Conservation (phyloP, 2,329 filamentous ascomycete species). For the Epichloe uncinata region DNA sequence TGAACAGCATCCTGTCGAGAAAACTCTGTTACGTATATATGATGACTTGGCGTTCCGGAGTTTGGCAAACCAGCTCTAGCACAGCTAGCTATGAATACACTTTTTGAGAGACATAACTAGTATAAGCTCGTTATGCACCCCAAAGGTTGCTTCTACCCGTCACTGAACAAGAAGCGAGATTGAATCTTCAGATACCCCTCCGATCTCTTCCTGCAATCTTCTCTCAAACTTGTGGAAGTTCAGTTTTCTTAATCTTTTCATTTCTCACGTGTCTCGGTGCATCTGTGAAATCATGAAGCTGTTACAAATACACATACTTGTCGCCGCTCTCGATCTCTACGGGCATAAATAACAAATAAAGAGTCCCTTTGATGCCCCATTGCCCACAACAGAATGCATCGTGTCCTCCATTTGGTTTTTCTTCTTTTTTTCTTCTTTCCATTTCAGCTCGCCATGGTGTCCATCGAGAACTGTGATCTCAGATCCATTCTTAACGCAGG, state of each 20-base stretch:
- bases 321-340: slow-evolving; percentile 13
- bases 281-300: slow-evolving; percentile 8
- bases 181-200: too few relatives aligned
- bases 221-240: neutral
- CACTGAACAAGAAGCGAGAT: too few relatives aligned
- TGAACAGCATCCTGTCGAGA: neutral
- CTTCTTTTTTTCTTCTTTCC: slow-evolving; percentile 6
- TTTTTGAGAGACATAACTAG: too few relatives aligned
- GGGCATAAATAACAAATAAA: slow-evolving; percentile 7
- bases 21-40: neutral
- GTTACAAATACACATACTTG: slow-evolving; percentile 15
- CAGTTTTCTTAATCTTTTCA: neutral
- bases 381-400: neutral
- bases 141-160: too few relatives aligned
- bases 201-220: too few relatives aligned
- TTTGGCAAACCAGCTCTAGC: neutral
- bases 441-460: slow-evolving; percentile 6
- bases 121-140: too few relatives aligned
- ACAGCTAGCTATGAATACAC: neutral
- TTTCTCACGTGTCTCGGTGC: neutral
- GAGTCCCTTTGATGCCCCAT: neutral
- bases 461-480: slow-evolving; percentile 1
- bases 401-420: neutral
- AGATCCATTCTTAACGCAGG: neutral
- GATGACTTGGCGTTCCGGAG: neutral